Percentiles rank a stretch among this genome's conserved stretches.
Evolutionary conservation across 2,329 filamentous ascomycete species (phyloP).

Genomic region (Fusarium nelsonii): DNA sequence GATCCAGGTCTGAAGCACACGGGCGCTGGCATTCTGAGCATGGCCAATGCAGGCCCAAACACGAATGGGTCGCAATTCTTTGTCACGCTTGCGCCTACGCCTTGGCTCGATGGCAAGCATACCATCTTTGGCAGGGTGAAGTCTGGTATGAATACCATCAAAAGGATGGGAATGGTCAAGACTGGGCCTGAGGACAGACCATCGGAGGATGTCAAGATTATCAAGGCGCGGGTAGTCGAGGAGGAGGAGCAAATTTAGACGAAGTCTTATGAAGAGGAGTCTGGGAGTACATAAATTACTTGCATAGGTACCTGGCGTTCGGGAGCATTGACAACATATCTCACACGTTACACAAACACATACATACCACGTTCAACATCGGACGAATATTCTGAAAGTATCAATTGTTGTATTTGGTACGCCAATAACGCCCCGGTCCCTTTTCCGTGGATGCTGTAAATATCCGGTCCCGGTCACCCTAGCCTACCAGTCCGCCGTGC

Average conservation of each 20-base stretch:
- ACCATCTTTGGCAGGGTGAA: slow-evolving; percentile 95
- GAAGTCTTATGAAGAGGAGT: background rate
- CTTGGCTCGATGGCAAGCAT: slow-evolving; percentile 97
- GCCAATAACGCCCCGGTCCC: slow-evolving; percentile 49
- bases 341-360: slow-evolving; percentile 10
- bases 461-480: slow-evolving; percentile 46
- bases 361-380: slow-evolving; percentile 12
- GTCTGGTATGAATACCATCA: slow-evolving; percentile 83
- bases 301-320: slow-evolving; percentile 38
- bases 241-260: slow-evolving; percentile 58
- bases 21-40: slow-evolving; percentile 91
- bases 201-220: slow-evolving; percentile 83
- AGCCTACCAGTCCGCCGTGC: slow-evolving; percentile 45
- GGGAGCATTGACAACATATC: slow-evolving; percentile 24
- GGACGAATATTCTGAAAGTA: slow-evolving; percentile 23
- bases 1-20: slow-evolving; percentile 83
- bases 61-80: slow-evolving; percentile 98
- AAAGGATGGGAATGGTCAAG: slow-evolving; percentile 88
- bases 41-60: slow-evolving; percentile 94
- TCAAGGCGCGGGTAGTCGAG: slow-evolving; percentile 78
- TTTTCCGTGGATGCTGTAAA: slow-evolving; percentile 48
- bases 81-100: slow-evolving; percentile 91
- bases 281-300: slow-evolving; percentile 6
- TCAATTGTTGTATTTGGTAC: slow-evolving; percentile 46
- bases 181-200: slow-evolving; percentile 86